phyloP scores from a whole-genome alignment of 768 basidiomycete species.

The Termitomyces sp. region DNA sequence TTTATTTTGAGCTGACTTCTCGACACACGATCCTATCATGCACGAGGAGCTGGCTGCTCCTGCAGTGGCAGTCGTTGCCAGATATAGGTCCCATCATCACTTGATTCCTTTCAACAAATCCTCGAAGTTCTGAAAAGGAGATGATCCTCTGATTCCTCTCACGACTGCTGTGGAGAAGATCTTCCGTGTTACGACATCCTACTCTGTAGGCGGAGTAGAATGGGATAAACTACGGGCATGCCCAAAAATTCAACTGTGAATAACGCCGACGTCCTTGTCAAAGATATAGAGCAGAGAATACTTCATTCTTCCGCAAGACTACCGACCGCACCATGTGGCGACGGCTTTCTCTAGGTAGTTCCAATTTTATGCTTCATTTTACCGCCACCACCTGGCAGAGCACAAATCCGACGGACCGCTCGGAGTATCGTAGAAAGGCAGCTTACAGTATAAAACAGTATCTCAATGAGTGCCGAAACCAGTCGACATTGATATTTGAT shows the following conservation, averaged over 20 bases:
- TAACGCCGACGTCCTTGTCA: background rate
- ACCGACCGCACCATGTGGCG: background rate
- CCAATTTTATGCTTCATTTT: background rate
- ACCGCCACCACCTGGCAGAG: background rate
- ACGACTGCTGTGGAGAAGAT: slow-evolving; percentile 1
- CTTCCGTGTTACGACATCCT: background rate
- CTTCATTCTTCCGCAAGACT: slow-evolving; percentile 1
- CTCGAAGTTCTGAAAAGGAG: slow-evolving; percentile 6
- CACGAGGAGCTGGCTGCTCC: background rate
- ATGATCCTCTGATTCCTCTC: slow-evolving; percentile 4
- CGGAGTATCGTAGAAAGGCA: slow-evolving; percentile 2
- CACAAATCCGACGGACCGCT: background rate
- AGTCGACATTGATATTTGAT: background rate
- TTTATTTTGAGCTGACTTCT: background rate
- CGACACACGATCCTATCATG: background rate
- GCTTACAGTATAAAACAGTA: slow-evolving; percentile 2
- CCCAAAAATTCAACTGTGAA: background rate
- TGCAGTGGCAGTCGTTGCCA: background rate
- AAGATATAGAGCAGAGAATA: too few species aligned
- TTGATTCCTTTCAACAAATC: background rate
- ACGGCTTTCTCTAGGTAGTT: background rate
- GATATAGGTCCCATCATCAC: background rate
- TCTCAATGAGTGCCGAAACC: background rate
- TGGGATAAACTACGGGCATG: slow-evolving; percentile 18
- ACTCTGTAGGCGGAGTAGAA: slow-evolving; percentile 7